Percentiles rank a stretch among this genome's conserved stretches.
Conservation (phyloP, 129 eudicot genomes). For the Logfia minima region DNA sequence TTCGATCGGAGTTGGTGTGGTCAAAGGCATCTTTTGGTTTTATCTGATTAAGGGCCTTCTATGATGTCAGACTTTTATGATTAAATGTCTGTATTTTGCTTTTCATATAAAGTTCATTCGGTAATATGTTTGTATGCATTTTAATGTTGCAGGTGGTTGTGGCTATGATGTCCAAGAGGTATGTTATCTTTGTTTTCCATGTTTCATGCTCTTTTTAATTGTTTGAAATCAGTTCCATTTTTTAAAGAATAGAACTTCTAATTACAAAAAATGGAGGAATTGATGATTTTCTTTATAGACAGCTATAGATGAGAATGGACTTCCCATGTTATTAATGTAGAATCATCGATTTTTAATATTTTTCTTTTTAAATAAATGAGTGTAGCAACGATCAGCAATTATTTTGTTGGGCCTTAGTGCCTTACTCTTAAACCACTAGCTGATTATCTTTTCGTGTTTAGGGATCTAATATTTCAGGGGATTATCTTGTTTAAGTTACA, state of each 20-base stretch:
- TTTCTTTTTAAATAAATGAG: background rate
- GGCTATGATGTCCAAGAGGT: conserved; percentile 73
- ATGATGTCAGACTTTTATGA: background rate
- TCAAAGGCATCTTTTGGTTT: background rate
- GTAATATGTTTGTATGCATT: conserved; percentile 16
- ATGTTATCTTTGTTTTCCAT: conserved; percentile 11
- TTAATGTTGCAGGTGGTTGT: conserved; percentile 70
- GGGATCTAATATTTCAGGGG: background rate
- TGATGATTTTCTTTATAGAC: background rate
- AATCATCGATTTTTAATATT: background rate
- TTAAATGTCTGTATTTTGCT: background rate
- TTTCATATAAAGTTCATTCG: background rate
- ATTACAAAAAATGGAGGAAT: conserved; percentile 10
- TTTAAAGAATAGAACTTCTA: conserved; percentile 1
- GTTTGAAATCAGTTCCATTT: background rate
- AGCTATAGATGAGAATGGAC: conserved; percentile 4
- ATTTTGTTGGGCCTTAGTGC: background rate
- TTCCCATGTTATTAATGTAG: conserved; percentile 13
- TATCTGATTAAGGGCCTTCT: conserved; percentile 1
- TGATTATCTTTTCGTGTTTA: background rate
- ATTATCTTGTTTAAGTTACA: background rate
- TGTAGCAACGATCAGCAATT: background rate
- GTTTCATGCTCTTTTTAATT: background rate
- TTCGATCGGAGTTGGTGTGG: background rate
- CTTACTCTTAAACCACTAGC: background rate